Conservation (phyloP, 2,329 filamentous ascomycete genomes). For the Ceratocystis alfenasii region DNA sequence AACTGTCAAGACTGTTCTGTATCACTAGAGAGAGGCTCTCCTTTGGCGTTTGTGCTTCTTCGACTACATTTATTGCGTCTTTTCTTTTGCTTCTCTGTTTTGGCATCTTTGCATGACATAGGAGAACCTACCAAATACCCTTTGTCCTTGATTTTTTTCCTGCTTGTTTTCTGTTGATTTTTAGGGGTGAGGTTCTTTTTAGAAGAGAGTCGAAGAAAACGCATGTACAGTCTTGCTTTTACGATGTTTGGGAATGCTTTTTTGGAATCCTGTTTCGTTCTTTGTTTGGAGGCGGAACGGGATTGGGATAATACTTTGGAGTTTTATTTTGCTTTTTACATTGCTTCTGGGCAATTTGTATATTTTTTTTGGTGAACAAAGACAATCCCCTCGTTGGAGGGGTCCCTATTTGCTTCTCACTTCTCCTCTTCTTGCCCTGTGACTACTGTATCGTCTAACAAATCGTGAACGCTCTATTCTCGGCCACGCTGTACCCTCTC, state of each 20-base stretch:
- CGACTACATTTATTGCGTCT: constrained; percentile 6
- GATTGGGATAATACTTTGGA: constrained; percentile 5
- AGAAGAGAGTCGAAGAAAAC: constrained; percentile 13
- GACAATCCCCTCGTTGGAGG: too few species aligned
- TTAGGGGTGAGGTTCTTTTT: constrained; percentile 6
- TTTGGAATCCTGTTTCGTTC: constrained; percentile 7
- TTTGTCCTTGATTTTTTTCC: background rate
- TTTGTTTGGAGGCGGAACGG: background rate
- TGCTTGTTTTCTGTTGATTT: constrained; percentile 6
- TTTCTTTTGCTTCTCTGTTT: constrained; percentile 12
- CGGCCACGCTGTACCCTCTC: too few species aligned
- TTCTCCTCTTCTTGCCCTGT: too few species aligned
- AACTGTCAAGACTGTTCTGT: constrained; percentile 1
- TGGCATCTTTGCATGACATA: constrained; percentile 1
- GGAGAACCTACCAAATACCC: background rate
- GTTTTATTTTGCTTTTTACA: constrained; percentile 14
- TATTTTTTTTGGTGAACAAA: background rate
- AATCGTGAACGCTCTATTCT: too few species aligned
- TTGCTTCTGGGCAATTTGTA: background rate
- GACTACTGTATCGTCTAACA: too few species aligned
- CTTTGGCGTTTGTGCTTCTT: constrained; percentile 15
- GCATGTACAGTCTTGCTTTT: constrained; percentile 23
- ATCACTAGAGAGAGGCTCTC: constrained; percentile 20
- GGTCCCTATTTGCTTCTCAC: too few species aligned
- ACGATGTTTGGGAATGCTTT: constrained; percentile 13